phyloP scores from a whole-genome alignment of 352 stramenopile species.

The Pythium pectinolyticum region DNA sequence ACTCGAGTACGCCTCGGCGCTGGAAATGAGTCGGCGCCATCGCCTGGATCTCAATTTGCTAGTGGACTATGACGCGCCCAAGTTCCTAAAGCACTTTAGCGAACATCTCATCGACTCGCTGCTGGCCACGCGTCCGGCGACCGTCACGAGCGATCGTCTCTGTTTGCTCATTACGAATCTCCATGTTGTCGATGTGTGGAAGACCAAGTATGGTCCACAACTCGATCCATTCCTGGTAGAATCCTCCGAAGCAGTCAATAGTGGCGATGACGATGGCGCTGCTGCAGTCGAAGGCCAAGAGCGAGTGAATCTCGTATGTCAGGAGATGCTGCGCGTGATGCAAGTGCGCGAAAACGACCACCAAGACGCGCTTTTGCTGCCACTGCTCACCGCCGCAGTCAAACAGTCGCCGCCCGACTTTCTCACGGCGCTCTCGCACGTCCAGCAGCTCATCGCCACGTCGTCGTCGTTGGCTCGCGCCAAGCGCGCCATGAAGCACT shows the following conservation, averaged over 20 bases:
- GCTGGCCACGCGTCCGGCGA: constrained; percentile 30
- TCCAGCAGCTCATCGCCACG: constrained; percentile 40
- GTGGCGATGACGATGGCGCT: too few relatives aligned
- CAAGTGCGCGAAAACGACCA: constrained; percentile 24
- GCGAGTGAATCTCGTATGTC: constrained; percentile 64
- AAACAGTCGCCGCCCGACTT: constrained; percentile 67
- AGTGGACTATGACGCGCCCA: constrained; percentile 53
- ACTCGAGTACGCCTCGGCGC: constrained; percentile 42
- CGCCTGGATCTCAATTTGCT: constrained; percentile 79
- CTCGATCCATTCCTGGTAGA: constrained; percentile 33
- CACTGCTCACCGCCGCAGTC: constrained; percentile 61
- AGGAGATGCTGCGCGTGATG: constrained; percentile 33
- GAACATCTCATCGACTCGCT: constrained; percentile 35
- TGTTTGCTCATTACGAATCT: constrained; percentile 79
- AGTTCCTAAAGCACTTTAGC: constrained; percentile 42
- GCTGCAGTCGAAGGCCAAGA: constrained; percentile 6
- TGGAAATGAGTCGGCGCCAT: constrained; percentile 76
- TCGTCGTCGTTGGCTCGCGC: constrained; percentile 15
- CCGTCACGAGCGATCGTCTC: constrained; percentile 57
- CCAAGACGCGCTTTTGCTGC: constrained; percentile 50
- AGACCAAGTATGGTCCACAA: constrained; percentile 57
- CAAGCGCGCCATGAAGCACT: constrained; percentile 66
- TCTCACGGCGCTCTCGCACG: constrained; percentile 36
- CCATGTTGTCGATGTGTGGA: constrained; percentile 66
- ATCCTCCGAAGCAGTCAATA: background rate